phyloP scores from a whole-genome alignment of 2,329 filamentous ascomycete genomes.

The Aspergillus sp. region DNA sequence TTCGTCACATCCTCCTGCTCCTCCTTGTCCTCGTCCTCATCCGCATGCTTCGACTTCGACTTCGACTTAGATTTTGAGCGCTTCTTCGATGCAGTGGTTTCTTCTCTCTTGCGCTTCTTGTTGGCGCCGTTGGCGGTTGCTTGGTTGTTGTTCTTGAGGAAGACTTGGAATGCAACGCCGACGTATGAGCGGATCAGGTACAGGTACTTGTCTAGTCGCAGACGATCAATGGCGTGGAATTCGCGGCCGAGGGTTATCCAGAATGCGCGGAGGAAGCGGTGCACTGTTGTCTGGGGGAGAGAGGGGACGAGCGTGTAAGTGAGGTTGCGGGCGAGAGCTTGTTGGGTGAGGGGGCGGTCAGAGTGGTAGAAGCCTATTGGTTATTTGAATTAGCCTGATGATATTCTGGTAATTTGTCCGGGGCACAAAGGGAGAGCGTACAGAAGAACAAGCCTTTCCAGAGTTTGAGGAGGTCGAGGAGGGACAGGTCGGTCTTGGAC shows the following conservation, averaged over 20 bases:
- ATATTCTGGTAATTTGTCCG: neutral
- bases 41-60: slow-evolving; percentile 26
- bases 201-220: slow-evolving; percentile 90
- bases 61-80: slow-evolving; percentile 21
- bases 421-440: slow-evolving; percentile 29
- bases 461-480: slow-evolving; percentile 77
- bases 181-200: slow-evolving; percentile 78
- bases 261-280: slow-evolving; percentile 61
- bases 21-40: slow-evolving; percentile 20
- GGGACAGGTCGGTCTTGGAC: slow-evolving; percentile 59
- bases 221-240: slow-evolving; percentile 69
- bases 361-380: slow-evolving; percentile 80
- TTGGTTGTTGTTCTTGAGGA: slow-evolving; percentile 28
- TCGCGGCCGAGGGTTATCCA: slow-evolving; percentile 69
- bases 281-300: slow-evolving; percentile 51
- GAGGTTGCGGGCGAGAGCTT: slow-evolving; percentile 76
- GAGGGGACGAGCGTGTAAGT: slow-evolving; percentile 64
- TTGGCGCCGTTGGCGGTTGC: slow-evolving; percentile 17
- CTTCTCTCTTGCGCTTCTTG: slow-evolving; percentile 33
- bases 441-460: slow-evolving; percentile 94
- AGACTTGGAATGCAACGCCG: slow-evolving; percentile 62
- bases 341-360: slow-evolving; percentile 84
- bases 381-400: neutral
- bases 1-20: slow-evolving; percentile 15
- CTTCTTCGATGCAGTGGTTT: slow-evolving; percentile 23